A percentile compares a stretch with the other conserved stretches of the same genome.
phyloP scores from a whole-genome alignment of 768 basidiomycete species.

The Hygrophorus russula region DNA sequence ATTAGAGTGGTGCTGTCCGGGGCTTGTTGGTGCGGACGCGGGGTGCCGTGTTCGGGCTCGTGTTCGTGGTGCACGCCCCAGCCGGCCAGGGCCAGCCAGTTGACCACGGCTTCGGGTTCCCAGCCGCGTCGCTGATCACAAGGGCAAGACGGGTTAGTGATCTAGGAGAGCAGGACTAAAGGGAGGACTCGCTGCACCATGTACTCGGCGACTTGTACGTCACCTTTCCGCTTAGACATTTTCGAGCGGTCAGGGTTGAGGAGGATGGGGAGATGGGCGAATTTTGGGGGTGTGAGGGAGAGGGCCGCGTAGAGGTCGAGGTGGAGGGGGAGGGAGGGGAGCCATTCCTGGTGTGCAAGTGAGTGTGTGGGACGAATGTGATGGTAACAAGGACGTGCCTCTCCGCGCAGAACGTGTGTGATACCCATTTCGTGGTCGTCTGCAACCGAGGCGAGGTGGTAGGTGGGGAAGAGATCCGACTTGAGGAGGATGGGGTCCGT shows the following conservation, averaged over 20 bases:
- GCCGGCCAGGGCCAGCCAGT: slow-evolving; percentile 92
- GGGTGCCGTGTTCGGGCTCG: slow-evolving; percentile 13
- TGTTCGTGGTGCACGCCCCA: slow-evolving; percentile 59
- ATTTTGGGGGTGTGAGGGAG: slow-evolving; percentile 59
- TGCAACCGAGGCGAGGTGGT: slow-evolving; percentile 91
- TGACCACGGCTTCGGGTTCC: slow-evolving; percentile 82
- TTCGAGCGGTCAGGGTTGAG: slow-evolving; percentile 87
- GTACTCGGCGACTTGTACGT: slow-evolving; percentile 79
- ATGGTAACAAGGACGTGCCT: slow-evolving; percentile 34
- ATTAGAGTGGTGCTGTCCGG: slow-evolving; percentile 59
- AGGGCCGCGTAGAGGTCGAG: slow-evolving; percentile 81
- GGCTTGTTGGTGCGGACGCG: slow-evolving; percentile 23
- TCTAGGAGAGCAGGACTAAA: background rate
- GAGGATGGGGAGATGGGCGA: slow-evolving; percentile 86
- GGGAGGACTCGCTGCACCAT: slow-evolving; percentile 38
- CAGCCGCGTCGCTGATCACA: slow-evolving; percentile 62
- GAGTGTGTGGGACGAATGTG: too few relatives aligned
- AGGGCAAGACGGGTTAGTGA: background rate
- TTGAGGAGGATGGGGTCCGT: slow-evolving; percentile 92
- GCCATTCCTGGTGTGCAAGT: slow-evolving; percentile 83
- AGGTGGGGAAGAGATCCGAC: slow-evolving; percentile 88
- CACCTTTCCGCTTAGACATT: slow-evolving; percentile 90
- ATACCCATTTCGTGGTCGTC: slow-evolving; percentile 97
- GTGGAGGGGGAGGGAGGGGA: slow-evolving; percentile 86
- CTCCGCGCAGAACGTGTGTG: slow-evolving; percentile 90